Evolutionary conservation across 2,329 filamentous ascomycete species (phyloP).

Genomic region (Anisogramma anomala): DNA sequence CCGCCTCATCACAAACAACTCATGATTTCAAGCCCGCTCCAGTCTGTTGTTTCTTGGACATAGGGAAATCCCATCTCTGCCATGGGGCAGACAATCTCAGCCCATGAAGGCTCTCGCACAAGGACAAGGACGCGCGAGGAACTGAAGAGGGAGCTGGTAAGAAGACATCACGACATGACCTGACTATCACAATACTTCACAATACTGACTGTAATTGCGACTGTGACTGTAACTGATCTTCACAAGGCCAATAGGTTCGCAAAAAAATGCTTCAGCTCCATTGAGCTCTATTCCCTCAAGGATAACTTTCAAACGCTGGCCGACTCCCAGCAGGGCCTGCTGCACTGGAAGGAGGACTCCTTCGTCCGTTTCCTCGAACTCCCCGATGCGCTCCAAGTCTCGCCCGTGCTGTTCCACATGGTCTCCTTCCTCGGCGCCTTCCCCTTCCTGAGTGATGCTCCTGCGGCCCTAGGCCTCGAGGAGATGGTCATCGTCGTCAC

Average conservation of each 20-base stretch:
- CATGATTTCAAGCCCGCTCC: no score
- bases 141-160: constrained; percentile 40
- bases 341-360: constrained; percentile 59
- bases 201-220: no score
- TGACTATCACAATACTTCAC: no score
- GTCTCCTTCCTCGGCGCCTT: constrained; percentile 61
- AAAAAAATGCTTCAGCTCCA: constrained; percentile 56
- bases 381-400: constrained; percentile 56
- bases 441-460: constrained; percentile 59
- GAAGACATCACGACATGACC: constrained; percentile 12
- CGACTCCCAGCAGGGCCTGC: constrained; percentile 48
- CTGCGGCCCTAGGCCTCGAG: constrained; percentile 56
- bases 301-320: constrained; percentile 62
- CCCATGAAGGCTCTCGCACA: not conserved
- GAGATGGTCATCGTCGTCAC: constrained; percentile 62
- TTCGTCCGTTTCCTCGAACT: constrained; percentile 62
- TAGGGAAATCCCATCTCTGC: not conserved
- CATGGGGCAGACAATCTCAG: constrained; percentile 12
- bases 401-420: constrained; percentile 61
- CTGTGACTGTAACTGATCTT: constrained; percentile 20
- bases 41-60: no score
- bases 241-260: constrained; percentile 51
- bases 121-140: constrained; percentile 40
- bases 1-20: no score
- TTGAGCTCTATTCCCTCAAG: constrained; percentile 63